phyloP scores from a whole-genome alignment of 2,329 filamentous ascomycete species.

The Colletotrichum lindemuthianum region DNA sequence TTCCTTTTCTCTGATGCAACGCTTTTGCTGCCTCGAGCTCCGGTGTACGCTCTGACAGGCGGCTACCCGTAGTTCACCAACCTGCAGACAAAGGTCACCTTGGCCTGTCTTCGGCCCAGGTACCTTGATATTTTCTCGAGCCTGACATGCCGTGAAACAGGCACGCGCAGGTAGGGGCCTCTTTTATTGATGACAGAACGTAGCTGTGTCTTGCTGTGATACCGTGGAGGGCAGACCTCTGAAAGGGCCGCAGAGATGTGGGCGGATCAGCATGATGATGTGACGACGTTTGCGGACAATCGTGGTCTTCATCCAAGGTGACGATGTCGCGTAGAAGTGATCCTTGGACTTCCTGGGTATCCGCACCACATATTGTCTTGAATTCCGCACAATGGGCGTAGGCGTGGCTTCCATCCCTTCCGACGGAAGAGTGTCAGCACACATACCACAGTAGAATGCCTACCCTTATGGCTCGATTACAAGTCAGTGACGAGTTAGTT shows the following conservation, averaged over 20 bases:
- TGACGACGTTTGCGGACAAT: slow-evolving; percentile 20
- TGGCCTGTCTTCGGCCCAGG: slow-evolving; percentile 25
- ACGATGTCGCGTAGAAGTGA: neutral
- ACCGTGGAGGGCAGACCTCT: neutral
- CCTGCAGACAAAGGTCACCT: slow-evolving; percentile 17
- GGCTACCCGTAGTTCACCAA: slow-evolving; percentile 5
- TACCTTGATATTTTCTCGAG: neutral
- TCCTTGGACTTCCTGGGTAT: neutral
- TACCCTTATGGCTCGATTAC: slow-evolving; percentile 5
- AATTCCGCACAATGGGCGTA: slow-evolving; percentile 4
- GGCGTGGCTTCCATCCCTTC: slow-evolving; percentile 15
- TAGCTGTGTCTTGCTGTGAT: no score
- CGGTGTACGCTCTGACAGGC: slow-evolving; percentile 31
- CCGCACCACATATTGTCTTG: slow-evolving; percentile 1
- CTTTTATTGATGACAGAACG: no score
- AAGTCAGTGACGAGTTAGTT: slow-evolving; percentile 13
- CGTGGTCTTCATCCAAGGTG: neutral
- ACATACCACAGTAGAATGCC: neutral
- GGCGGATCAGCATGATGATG: neutral
- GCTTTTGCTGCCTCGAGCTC: slow-evolving; percentile 19
- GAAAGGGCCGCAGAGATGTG: neutral
- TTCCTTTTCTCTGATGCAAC: slow-evolving; percentile 15
- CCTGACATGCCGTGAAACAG: no score
- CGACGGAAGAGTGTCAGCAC: neutral
- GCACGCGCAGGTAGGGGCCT: no score